A percentile compares a stretch with the other conserved stretches of the same genome.
Evolutionary conservation across 768 basidiomycete species (phyloP).

Genomic region (Suillus occidentalis): DNA sequence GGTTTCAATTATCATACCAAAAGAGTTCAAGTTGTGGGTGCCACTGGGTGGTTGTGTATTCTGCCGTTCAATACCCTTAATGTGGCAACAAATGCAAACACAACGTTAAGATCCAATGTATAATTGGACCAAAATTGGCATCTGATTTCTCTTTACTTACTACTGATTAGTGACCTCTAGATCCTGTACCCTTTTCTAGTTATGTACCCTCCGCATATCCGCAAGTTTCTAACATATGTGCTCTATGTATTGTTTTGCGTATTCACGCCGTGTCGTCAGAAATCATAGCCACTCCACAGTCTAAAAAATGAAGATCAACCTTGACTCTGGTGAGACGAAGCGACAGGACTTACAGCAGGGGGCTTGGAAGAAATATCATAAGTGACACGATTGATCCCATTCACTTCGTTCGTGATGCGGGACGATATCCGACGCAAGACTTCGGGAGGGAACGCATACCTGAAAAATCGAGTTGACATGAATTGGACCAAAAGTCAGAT

Average conservation of each 20-base stretch:
- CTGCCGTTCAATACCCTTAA: too few species aligned
- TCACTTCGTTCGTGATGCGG: conserved; percentile 96
- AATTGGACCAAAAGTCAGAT: conserved; percentile 11
- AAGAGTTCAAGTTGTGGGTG: conserved; percentile 1
- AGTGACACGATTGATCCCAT: conserved; percentile 93
- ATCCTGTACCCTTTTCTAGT: background rate
- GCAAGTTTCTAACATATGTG: background rate
- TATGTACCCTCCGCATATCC: background rate
- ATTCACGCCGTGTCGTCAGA: background rate
- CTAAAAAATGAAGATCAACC: conserved; percentile 16
- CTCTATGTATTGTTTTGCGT: background rate
- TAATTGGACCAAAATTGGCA: background rate
- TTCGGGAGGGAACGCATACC: conserved; percentile 94
- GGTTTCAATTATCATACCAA: background rate
- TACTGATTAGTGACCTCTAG: background rate
- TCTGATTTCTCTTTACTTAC: background rate
- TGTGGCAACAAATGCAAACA: background rate
- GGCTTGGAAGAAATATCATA: conserved; percentile 98
- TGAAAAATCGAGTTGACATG: conserved; percentile 35
- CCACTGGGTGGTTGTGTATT: background rate
- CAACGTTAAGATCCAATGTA: too few species aligned
- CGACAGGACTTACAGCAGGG: conserved; percentile 65
- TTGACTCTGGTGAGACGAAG: background rate
- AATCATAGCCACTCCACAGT: conserved; percentile 48
- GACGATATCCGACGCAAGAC: conserved; percentile 91